Evolutionary conservation across 768 basidiomycete genomes (phyloP), one percentile per base, ranked within the genome.

Genomic region (Boletus rufocinnamomeus): DNA sequence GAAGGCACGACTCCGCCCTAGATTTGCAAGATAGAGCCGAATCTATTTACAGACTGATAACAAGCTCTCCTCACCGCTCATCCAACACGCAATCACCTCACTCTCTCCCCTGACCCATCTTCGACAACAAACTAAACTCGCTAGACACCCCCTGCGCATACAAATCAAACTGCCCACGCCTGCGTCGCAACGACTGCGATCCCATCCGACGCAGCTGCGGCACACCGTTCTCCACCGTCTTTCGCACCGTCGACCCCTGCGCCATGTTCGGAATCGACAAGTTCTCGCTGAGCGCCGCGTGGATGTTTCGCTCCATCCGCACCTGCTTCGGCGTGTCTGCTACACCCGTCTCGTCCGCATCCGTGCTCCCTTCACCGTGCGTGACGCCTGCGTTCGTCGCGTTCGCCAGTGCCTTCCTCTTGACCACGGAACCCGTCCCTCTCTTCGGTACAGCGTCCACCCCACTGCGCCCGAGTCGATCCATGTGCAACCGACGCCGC

Each of bases 81-180:
- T 37, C 0, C 34, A n/a, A n/a, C 35, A 27, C 27, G 2, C 30
- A 32, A 32, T 10, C 34, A 21, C 21, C 21, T 43, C 41, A 43
- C 1, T 44, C 43, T 14, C 43, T 44, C 43, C 43, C 46, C n/a
- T 19, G 25, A 35, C n/a, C 48, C 30, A 34, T 34, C 32, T 47
- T 56, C 4, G 58, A 27, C 32, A 66, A 1, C 34, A 69, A 35
- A 45, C 58, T 69, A 14, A 69, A 69, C 48, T 59, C 65, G 30
- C 56, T 54, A 1, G 52, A 21, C 1, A 52, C 53, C 2, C 59
- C 52, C 37, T 57, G 61, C 1, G 58, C 58, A 6, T 66, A 71
- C 52, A 64, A 40, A 35, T 61, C 58, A 38, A 57, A 63, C 43
- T 58, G 58, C 1, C 54, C 50, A 0, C 50, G 63, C 56, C 52